Percentiles rank a stretch among this genome's conserved stretches.
These are phyloP conservation scores for Colletotrichum aenigma DNA, from an alignment of 2,329 filamentous ascomycete species.

Conservation along the genomic window DNA sequence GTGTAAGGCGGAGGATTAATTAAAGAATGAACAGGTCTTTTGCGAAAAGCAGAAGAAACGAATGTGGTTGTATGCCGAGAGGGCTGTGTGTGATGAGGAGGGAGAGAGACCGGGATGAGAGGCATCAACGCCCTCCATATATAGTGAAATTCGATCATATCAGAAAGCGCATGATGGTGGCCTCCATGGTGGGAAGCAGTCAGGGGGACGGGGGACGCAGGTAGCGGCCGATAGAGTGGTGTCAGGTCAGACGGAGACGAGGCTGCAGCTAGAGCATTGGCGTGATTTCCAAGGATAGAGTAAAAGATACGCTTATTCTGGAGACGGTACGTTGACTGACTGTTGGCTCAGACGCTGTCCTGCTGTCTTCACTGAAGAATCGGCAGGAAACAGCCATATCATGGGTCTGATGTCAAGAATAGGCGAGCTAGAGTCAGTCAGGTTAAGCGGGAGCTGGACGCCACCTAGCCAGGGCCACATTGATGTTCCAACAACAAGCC, in stretches of 20 bases:
- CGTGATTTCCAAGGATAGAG: constrained; percentile 7
- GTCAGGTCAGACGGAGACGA: constrained; percentile 5
- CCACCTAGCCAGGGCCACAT: not conserved
- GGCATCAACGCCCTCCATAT: constrained; percentile 8
- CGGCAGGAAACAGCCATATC: not conserved
- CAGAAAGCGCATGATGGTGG: not conserved
- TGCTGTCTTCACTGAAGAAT: not conserved
- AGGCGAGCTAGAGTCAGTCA: not conserved
- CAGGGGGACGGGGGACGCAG: not conserved
- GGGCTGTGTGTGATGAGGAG: constrained; percentile 12
- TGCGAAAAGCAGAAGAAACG: constrained; percentile 24
- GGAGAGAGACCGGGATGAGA: not conserved
- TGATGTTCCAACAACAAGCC: not conserved
- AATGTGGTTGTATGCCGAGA: constrained; percentile 2
- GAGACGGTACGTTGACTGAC: not conserved
- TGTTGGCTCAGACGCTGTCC: not conserved
- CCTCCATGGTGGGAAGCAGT: not conserved
- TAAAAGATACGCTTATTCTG: not conserved
- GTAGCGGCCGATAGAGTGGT: not conserved
- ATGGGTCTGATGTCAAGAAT: not conserved
- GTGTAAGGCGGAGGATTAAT: constrained; percentile 22
- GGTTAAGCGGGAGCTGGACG: not conserved
- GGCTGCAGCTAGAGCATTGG: not conserved
- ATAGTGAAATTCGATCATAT: constrained; percentile 9
- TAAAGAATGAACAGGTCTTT: constrained; percentile 21